Base-by-base conservation (phyloP, 768 basidiomycete genomes). In the Pleurotus platypus region DNA sequence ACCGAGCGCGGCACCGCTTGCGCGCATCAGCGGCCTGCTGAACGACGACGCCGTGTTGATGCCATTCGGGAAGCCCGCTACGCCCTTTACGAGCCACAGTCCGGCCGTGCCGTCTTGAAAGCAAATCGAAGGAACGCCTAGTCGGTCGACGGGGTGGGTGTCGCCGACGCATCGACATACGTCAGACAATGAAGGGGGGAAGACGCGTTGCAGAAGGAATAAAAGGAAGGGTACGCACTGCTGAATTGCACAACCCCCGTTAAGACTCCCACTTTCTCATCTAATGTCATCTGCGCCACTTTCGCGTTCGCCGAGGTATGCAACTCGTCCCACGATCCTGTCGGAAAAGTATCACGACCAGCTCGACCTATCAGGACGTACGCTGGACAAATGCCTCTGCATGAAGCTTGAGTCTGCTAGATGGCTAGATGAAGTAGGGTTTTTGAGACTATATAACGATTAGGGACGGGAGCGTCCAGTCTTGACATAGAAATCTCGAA, bases 11-110 rank as follows among this genome's bases (percentile, higher is more conserved):
- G 74, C 70, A 4, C 84, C 88, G 45, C 88, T 75, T 37, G 77
- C 75, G 49, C 82, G 78, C 75, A 89, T 87, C 7, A 90, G 69
- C 40, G 84, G 75, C 26, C 80, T 75, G 66, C 87, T 82, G 64
- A 81, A 83, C 8, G 78, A 46, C 18, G 76, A 69, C 2, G 78
- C 79, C 7, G 70, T 63, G 40, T 78, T 85, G 63, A 87, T 79
- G 0, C 81, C 85, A 2, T 87, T 72, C 0, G 89, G 88, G 46
- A 76, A 80, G 0, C 78, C 78, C 13, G 79, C 79, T 1, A 78
- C 77, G 22, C 73, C 74, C 60, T 74, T 76, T 39, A 67, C 69
- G 15, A 74, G 61, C 13, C 78, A 72, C 13, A 78, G 12, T 1
- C 79, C 79, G n/a, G 78, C 78, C 0, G 79, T 78, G 5, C 79